Evolutionary conservation across 345 rosid species (phyloP), one percentile per base, ranked within the genome.

Genomic region (Eucalyptus dawsonii): DNA sequence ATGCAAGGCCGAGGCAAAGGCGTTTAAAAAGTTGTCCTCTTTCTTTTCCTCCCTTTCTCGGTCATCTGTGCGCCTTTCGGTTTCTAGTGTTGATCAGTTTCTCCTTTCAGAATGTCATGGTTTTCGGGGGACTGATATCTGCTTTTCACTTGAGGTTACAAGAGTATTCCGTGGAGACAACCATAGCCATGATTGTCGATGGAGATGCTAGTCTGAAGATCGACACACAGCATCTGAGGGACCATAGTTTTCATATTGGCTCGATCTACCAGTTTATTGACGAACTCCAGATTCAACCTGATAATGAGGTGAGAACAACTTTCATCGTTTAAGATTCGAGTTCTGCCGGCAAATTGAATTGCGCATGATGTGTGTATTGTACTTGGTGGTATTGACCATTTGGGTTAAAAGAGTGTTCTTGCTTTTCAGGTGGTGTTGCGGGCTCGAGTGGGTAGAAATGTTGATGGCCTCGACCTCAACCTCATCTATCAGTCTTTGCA

Each of bases 401-500:
- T 24, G 15, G 13, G 86, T 25, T 69, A 69, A 34, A 9, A 21
- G 50, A 40, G 49, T 15, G 42, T 14, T 67, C 17, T 80, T 93
- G 29, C 65, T 42, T 90, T 89, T 86, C 94, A 96, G 98, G 97
- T 91, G 31, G 88, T 95, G 54, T 92, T 96, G 93, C 93, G 88
- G 92, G 98, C 97, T 56, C 95, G 98, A 31, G 96, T 94, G 21
- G 98, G 97, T 58, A 93, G 98, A 91, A 96, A 95, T 89, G 97
- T 95, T 31, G 98, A 95, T 86, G 99, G 99, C 88, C 93, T 95
- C 44, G 98, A 97, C 88, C 94, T 97, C 42, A 91, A 93, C 87
- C 99, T 97, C 60, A 94, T 94, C 89, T 92, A 91, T n/a, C 96
- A 94, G 85, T 92, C 97, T 21, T 58, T 95, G 60, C 95, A 92